A percentile compares a stretch with the other conserved stretches of the same genome.
Evolutionary conservation across 1,284 basidiomycete genomes (phyloP).

Genomic region (Mycena sp.): DNA sequence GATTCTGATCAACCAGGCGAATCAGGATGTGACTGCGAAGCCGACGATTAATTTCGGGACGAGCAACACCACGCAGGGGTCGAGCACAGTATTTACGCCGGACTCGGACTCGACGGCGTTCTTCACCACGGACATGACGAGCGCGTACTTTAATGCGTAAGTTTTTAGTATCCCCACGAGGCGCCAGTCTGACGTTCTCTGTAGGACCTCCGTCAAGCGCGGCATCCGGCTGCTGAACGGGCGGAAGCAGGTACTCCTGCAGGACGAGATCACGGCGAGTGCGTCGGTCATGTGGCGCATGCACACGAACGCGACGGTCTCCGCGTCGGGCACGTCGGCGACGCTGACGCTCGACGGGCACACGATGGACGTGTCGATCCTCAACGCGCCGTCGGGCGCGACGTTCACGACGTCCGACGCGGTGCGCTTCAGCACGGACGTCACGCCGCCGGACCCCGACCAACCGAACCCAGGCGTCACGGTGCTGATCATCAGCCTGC

Average conservation of each 20-base stretch:
- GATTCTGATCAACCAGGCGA: constrained; percentile 78
- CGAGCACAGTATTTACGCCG: constrained; percentile 75
- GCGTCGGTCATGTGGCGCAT: constrained; percentile 87
- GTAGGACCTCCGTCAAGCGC: constrained; percentile 74
- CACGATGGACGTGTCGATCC: constrained; percentile 63
- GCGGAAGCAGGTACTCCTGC: constrained; percentile 89
- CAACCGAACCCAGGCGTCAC: constrained; percentile 83
- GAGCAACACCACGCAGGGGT: constrained; percentile 79
- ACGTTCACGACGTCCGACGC: too few species aligned
- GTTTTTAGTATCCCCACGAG: constrained; percentile 39
- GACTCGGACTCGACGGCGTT: constrained; percentile 81
- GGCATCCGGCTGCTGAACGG: constrained; percentile 90
- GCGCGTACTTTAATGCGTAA: constrained; percentile 82
- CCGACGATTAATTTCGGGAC: constrained; percentile 67
- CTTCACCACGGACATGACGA: constrained; percentile 84
- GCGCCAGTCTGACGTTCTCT: constrained; percentile 19
- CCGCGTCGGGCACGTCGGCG: constrained; percentile 60
- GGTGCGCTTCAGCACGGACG: constrained; percentile 70
- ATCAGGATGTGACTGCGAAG: constrained; percentile 84
- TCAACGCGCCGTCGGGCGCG: constrained; percentile 72
- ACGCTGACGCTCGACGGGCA: constrained; percentile 79
- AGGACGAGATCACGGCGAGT: constrained; percentile 81
- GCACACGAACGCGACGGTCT: constrained; percentile 89
- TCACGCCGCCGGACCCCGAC: constrained; percentile 71
- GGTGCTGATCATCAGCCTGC: constrained; percentile 81